phyloP scores from a whole-genome alignment of 805 yeast genomes.

The Metschnikowia drakensbergensis region DNA sequence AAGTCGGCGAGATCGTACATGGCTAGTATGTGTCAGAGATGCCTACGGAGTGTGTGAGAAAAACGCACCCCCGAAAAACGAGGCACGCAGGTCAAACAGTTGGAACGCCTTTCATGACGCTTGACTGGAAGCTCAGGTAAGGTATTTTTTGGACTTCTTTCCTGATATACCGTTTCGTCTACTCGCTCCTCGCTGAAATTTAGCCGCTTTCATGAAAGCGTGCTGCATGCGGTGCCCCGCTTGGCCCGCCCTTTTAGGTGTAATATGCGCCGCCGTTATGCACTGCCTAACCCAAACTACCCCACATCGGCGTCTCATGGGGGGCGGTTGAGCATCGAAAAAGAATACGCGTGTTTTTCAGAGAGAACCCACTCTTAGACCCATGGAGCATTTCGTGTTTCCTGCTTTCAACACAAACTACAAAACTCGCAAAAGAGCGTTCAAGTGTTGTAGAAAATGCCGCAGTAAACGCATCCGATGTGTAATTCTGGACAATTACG shows the following conservation, averaged over 20 bases:
- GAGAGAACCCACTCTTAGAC: neutral
- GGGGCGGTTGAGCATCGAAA: neutral
- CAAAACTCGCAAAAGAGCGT: constrained; percentile 40
- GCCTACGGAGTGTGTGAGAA: neutral
- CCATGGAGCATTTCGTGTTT: constrained; percentile 33
- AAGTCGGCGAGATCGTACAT: constrained; percentile 9
- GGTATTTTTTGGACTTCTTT: no score
- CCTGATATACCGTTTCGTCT: no score
- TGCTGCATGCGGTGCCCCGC: neutral
- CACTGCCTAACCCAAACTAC: constrained; percentile 3
- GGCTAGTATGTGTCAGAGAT: neutral
- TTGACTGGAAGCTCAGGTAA: no score
- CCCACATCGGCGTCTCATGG: constrained; percentile 4
- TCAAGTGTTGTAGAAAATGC: constrained; percentile 40
- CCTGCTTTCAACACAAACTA: constrained; percentile 41
- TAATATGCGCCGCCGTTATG: neutral
- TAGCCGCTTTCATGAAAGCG: neutral
- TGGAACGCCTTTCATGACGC: no score
- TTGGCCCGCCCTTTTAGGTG: neutral
- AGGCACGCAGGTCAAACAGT: no score
- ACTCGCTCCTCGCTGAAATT: neutral
- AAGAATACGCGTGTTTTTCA: neutral
- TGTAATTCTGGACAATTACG: constrained; percentile 20
- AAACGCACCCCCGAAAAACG: neutral
- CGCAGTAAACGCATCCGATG: constrained; percentile 29